phyloP scores from a whole-genome alignment of 257 asterid species.

The Jacaranda copaia region DNA sequence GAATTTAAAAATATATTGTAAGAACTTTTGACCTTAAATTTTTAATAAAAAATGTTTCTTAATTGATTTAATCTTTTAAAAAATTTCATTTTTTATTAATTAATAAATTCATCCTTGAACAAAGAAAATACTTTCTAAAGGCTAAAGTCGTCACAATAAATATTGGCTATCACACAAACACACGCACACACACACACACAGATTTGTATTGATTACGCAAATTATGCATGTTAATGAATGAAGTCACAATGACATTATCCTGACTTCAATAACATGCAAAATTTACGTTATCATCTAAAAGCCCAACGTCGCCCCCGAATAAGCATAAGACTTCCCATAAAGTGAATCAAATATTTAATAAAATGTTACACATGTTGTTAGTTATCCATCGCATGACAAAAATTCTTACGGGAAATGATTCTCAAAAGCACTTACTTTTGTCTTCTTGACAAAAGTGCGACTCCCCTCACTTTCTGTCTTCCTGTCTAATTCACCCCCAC shows the following conservation, averaged over 20 bases:
- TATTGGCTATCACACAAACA: too few relatives aligned
- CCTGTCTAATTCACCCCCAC: slow-evolving; percentile 1
- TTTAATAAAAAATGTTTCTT: too few relatives aligned
- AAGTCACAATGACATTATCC: not conserved
- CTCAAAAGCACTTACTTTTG: slow-evolving; percentile 28
- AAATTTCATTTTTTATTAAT: too few relatives aligned
- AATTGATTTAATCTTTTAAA: too few relatives aligned
- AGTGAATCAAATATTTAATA: not conserved
- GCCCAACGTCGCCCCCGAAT: not conserved
- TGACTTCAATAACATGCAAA: slow-evolving; percentile 31
- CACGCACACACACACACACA: too few relatives aligned
- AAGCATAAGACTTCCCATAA: slow-evolving; percentile 3
- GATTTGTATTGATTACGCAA: too few relatives aligned
- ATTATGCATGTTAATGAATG: too few relatives aligned
- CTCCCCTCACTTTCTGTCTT: slow-evolving; percentile 14
- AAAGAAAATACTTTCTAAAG: too few relatives aligned
- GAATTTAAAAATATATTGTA: too few relatives aligned
- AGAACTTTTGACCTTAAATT: too few relatives aligned
- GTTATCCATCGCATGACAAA: slow-evolving; percentile 37
- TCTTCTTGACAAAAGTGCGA: not conserved
- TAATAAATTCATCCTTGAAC: too few relatives aligned
- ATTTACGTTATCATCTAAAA: slow-evolving; percentile 14
- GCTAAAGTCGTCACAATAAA: too few relatives aligned
- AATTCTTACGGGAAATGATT: slow-evolving; percentile 43
- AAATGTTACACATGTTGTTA: slow-evolving; percentile 16